These are phyloP conservation scores for Colletotrichum sp. DNA, from an alignment of 2,329 filamentous ascomycete genomes.

Conservation along the genomic window DNA sequence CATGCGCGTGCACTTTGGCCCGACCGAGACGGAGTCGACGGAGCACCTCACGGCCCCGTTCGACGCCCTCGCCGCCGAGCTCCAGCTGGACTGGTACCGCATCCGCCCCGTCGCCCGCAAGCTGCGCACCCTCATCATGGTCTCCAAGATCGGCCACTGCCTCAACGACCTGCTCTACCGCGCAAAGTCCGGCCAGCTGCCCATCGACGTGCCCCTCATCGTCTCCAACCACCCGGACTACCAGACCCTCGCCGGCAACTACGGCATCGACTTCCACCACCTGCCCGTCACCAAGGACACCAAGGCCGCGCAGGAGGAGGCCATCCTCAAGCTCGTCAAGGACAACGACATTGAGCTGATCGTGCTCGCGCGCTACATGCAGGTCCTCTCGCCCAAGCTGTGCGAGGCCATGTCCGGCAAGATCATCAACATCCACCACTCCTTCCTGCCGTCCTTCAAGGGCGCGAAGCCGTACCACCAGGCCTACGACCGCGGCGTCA, in stretches of 20 bases:
- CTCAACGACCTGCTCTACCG: constrained; percentile 85
- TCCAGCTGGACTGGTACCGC: constrained; percentile 71
- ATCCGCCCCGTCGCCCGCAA: constrained; percentile 72
- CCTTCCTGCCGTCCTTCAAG: constrained; percentile 86
- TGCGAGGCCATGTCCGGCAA: constrained; percentile 81
- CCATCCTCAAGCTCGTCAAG: constrained; percentile 72
- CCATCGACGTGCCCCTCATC: constrained; percentile 77
- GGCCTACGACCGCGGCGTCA: constrained; percentile 84
- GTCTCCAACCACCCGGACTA: constrained; percentile 85
- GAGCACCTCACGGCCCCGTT: constrained; percentile 62
- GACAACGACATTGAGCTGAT: constrained; percentile 77
- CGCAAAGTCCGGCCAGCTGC: constrained; percentile 74
- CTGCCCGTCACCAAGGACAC: constrained; percentile 81
- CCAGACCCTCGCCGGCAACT: constrained; percentile 69
- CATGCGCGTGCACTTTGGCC: constrained; percentile 85
- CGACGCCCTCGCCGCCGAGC: constrained; percentile 62
- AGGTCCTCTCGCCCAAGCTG: constrained; percentile 76
- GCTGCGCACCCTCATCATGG: constrained; percentile 83
- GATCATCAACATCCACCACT: constrained; percentile 94
- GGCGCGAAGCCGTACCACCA: constrained; percentile 89
- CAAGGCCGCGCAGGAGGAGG: constrained; percentile 74
- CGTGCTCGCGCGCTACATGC: constrained; percentile 86
- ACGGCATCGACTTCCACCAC: constrained; percentile 81
- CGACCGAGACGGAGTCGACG: constrained; percentile 54
- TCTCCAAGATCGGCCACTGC: constrained; percentile 87